These are phyloP conservation scores for Plasmodium coatneyi DNA, from an alignment of 169 alveolate species.

Conservation along the genomic window DNA sequence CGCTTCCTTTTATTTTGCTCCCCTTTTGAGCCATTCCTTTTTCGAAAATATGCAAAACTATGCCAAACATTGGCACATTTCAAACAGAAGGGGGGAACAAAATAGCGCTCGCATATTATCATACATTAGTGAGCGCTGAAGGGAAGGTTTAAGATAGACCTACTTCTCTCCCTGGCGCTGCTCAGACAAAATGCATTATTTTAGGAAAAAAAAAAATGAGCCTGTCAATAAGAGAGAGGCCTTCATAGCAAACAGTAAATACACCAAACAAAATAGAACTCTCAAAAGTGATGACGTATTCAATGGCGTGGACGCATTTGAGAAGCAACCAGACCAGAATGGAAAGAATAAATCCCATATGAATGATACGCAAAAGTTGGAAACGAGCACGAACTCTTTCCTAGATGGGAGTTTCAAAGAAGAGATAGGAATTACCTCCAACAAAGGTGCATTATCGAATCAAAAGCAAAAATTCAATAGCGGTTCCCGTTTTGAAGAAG, in stretches of 20 bases:
- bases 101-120: neutral
- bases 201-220: constrained; percentile 42
- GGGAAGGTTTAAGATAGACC: neutral
- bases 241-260: constrained; percentile 34
- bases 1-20: neutral
- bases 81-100: neutral
- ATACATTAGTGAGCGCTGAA: neutral
- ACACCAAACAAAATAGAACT: constrained; percentile 11
- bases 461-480: neutral
- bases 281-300: constrained; percentile 14
- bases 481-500: neutral
- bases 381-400: constrained; percentile 47
- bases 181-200: constrained; percentile 36
- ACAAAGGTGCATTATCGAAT: neutral
- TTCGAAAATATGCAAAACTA: neutral
- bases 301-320: constrained; percentile 1
- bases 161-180: neutral
- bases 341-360: neutral
- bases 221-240: constrained; percentile 35
- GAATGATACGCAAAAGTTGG: neutral
- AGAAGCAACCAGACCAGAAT: neutral
- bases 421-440: neutral
- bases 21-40: neutral
- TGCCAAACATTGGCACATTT: neutral
- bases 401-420: constrained; percentile 8